Evolutionary conservation across 305 asterid species (phyloP), one percentile per base, ranked within the genome.

Genomic region (Solanum chacoense): DNA sequence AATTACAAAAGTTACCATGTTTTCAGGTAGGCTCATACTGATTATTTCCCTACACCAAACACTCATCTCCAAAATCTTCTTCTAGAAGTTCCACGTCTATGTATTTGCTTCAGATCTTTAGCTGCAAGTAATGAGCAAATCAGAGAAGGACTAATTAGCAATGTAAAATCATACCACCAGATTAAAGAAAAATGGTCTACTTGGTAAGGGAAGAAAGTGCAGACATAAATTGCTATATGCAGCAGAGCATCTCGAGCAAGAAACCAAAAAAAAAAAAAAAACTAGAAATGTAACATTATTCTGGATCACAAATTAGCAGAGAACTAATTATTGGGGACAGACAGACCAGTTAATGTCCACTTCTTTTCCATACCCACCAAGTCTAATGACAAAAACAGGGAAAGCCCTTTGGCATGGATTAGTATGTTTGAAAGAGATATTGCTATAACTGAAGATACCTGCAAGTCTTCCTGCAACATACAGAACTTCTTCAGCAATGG

Each of bases 401-500:
- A 38, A 76, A 34, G 36, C 26, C 45, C 36, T 87, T 69, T 42
- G 20, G 42, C 29, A 32, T 71, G n/a, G 11, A 87, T 38, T 38
- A 34, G 67, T 36, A 8, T 1, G 11, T 77, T 87, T 18, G 32
- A 71, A 65, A 29, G 24, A 78, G 26, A 28, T 35, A 36, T 59
- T 59, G 69, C 69, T 59, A 20, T 59, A 59, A 59, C 1, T 1
- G 69, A 59, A 59, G 69, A 59, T 22, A 94, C 98, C 96, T 94
- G 91, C 42, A 90, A 94, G 91, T 94, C 98, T 95, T 85, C 98
- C 98, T 1, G 98, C 96, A 92, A 32, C 92, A 84, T 85, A 93
- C 14, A 98, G 93, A 92, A 94, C 98, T 94, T 96, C 98, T 93
- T 98, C 98, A 78, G 99, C 99, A 87, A 98, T 92, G 50, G 98